Evolutionary conservation across 768 basidiomycete genomes (phyloP).

Genomic region (Hygrophorus russula): DNA sequence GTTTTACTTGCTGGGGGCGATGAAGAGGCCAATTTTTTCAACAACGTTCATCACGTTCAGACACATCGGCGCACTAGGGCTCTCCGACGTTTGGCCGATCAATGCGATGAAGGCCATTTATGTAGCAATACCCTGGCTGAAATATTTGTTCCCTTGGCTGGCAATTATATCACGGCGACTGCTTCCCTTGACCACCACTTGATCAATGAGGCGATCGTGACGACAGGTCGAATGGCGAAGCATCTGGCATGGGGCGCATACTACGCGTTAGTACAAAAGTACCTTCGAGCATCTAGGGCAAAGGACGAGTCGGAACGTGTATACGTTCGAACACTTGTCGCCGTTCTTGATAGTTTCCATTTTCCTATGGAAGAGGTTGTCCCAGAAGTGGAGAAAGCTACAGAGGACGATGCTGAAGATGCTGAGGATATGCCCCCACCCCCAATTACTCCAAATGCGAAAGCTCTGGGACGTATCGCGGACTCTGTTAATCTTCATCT

Average conservation of each 20-base stretch:
- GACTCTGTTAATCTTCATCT: constrained; percentile 70
- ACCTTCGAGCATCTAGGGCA: constrained; percentile 53
- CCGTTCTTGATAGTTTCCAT: constrained; percentile 83
- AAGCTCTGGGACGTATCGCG: constrained; percentile 34
- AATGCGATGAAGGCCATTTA: constrained; percentile 54
- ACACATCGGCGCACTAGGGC: constrained; percentile 82
- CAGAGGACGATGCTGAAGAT: constrained; percentile 20
- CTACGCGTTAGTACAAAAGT: constrained; percentile 67
- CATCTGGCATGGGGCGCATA: constrained; percentile 80
- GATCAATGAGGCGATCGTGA: constrained; percentile 77
- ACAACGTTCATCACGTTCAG: constrained; percentile 91
- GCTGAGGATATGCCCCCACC: constrained; percentile 14
- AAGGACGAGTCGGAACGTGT: constrained; percentile 70
- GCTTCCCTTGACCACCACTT: constrained; percentile 71
- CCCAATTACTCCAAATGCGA: constrained; percentile 1
- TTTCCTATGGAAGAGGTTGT: constrained; percentile 68
- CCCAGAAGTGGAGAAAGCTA: constrained; percentile 19
- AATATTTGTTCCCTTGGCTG: constrained; percentile 79
- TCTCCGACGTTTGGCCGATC: constrained; percentile 72
- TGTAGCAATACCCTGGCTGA: constrained; percentile 64
- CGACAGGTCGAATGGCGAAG: constrained; percentile 69
- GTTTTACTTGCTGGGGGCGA: constrained; percentile 78
- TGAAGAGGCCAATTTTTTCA: constrained; percentile 93
- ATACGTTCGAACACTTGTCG: constrained; percentile 75
- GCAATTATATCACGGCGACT: constrained; percentile 62